phyloP scores from a whole-genome alignment of 176 grass and related monocot species.

The Ensete glaucum region DNA sequence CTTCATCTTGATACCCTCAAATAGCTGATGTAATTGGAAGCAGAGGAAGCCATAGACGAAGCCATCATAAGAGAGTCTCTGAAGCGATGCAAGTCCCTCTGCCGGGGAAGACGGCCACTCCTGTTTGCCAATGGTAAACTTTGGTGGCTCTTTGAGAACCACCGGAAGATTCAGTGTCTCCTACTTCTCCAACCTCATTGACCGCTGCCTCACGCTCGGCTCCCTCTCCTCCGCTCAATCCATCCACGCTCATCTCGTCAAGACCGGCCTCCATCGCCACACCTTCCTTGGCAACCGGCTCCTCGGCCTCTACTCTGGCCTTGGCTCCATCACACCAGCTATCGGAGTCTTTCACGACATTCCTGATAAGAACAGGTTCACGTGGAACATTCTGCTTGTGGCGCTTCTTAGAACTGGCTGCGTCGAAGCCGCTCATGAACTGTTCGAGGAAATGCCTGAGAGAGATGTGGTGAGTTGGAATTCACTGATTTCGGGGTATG shows the following conservation, averaged over 20 bases:
- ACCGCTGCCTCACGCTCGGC: constrained; percentile 24
- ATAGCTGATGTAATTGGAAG: too few species aligned
- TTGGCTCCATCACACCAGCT: constrained; percentile 23
- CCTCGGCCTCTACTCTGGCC: constrained; percentile 46
- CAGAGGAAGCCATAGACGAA: too few species aligned
- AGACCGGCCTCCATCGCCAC: constrained; percentile 35
- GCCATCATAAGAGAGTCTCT: too few species aligned
- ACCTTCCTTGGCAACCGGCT: constrained; percentile 53
- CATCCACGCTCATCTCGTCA: constrained; percentile 52
- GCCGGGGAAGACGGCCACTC: not conserved
- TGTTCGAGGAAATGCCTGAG: constrained; percentile 62
- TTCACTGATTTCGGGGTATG: constrained; percentile 50
- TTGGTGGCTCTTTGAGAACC: not conserved
- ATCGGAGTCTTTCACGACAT: constrained; percentile 37
- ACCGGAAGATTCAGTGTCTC: constrained; percentile 19
- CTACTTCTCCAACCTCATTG: constrained; percentile 31
- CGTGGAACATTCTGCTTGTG: constrained; percentile 49
- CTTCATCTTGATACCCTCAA: too few species aligned
- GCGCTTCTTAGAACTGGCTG: constrained; percentile 15
- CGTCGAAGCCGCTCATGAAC: constrained; percentile 24
- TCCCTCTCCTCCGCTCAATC: constrained; percentile 27
- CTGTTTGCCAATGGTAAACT: not conserved
- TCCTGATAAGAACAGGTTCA: constrained; percentile 37
- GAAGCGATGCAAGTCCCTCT: not conserved
- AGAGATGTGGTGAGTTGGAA: constrained; percentile 59